Evolutionary conservation across 73 alveolate species (phyloP), one percentile per base, ranked within the genome.

Genomic region (Paramecium sexaurelia): DNA sequence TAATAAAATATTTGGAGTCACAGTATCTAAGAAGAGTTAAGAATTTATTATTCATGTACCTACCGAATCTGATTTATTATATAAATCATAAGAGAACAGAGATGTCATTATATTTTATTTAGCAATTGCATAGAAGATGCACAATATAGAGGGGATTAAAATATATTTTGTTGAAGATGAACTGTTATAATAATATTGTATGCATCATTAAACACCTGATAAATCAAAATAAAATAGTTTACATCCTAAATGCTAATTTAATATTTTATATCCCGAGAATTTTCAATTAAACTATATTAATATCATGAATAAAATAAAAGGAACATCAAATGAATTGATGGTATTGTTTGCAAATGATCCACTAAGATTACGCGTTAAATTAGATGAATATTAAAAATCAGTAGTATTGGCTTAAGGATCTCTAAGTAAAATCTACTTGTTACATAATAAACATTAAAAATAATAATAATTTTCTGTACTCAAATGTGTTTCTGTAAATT

Each of bases 1-100:
- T 10, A n/a, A 26, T 17, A 41, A 78, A 33, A 78, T 78, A 24
- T 78, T 24, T 40, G 90, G 61, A 41, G 71, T 43, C 27, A 78
- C 90, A 15, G 20, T 78, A 7, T 78, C 90, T 7, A 37, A 39
- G 24, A 78, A 32, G 6, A 78, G 90, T 43, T 22, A 1, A 8
- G 69, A 78, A n/a, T 78, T 78, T 78, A 78, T 78, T 17, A 22
- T 78, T 7, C 90, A 78, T 78, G 73, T 78, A 22, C 90, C 90
- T 37, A 10, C 43, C 3, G 90, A 78, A 43, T 40, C 45, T 43
- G 90, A 78, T 40, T 78, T 29, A 22, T 24, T 32, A 7, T 78
- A 78, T 5, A 45, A 41, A 78, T 78, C 90, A 22, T 33, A 78
- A 78, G 90, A 78, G 43, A 19, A 39, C 41, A 78, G 71, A 43